These are phyloP conservation scores for Laburnicola sp. DNA, from an alignment of 2,329 filamentous ascomycete genomes.

Conservation along the genomic window DNA sequence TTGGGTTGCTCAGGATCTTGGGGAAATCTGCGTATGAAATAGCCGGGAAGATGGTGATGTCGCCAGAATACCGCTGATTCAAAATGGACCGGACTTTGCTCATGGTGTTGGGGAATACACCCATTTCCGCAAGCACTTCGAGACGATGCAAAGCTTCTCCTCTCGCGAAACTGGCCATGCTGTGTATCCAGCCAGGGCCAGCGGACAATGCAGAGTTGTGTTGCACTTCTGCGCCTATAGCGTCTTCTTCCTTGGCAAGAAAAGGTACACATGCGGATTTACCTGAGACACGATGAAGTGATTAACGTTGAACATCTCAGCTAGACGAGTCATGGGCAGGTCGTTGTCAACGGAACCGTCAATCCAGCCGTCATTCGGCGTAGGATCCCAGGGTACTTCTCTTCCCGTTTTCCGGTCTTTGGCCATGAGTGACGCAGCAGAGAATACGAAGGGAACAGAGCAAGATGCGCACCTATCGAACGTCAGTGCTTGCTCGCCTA, in stretches of 20 bases:
- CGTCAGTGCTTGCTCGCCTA: slow-evolving; percentile 15
- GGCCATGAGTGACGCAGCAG: slow-evolving; percentile 74
- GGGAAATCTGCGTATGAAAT: slow-evolving; percentile 75
- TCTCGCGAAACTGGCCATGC: slow-evolving; percentile 71
- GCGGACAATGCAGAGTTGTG: slow-evolving; percentile 43
- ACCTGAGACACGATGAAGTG: slow-evolving; percentile 98
- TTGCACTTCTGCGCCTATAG: slow-evolving; percentile 43
- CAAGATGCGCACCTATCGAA: slow-evolving; percentile 74
- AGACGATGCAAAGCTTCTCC: slow-evolving; percentile 80
- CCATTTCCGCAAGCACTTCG: slow-evolving; percentile 77
- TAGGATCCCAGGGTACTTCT: slow-evolving; percentile 81
- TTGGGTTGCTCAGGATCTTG: slow-evolving; percentile 80
- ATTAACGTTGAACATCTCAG: slow-evolving; percentile 97
- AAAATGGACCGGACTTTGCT: slow-evolving; percentile 80
- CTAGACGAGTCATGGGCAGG: slow-evolving; percentile 82
- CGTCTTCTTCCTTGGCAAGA: slow-evolving; percentile 70
- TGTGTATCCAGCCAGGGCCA: slow-evolving; percentile 64
- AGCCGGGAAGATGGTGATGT: slow-evolving; percentile 90
- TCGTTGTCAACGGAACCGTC: slow-evolving; percentile 96
- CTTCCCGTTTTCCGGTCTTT: slow-evolving; percentile 82
- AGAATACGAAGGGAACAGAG: slow-evolving; percentile 86
- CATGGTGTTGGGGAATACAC: slow-evolving; percentile 75
- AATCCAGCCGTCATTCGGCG: slow-evolving; percentile 77
- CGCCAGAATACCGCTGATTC: slow-evolving; percentile 88
- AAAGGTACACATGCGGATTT: slow-evolving; percentile 94